Evolutionary conservation across 805 yeast species (phyloP).

Genomic region (Myxozyma nipponensis): DNA sequence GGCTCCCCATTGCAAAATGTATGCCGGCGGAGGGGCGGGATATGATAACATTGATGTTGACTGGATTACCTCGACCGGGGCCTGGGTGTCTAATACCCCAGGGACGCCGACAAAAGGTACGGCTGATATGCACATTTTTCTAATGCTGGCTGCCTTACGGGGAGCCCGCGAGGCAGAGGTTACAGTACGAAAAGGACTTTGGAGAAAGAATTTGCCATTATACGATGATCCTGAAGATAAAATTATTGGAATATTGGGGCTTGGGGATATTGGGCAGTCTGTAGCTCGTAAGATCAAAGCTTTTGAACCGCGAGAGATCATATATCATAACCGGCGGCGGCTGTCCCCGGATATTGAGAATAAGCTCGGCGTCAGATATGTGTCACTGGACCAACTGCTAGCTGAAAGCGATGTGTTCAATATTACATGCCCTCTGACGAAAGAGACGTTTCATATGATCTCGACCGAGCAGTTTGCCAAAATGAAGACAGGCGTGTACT

Average conservation of each 20-base stretch:
- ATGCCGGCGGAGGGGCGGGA: constrained; percentile 48
- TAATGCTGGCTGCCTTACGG: constrained; percentile 51
- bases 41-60: constrained; percentile 51
- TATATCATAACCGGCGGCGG: constrained; percentile 48
- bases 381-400: constrained; percentile 48
- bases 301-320: constrained; percentile 50
- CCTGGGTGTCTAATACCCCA: constrained; percentile 54
- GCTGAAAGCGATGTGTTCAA: constrained; percentile 48
- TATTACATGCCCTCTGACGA: constrained; percentile 51
- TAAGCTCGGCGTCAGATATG: constrained; percentile 39
- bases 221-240: constrained; percentile 36
- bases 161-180: constrained; percentile 46
- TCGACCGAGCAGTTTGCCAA: constrained; percentile 44
- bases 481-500: constrained; percentile 52
- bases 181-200: constrained; percentile 44
- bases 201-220: constrained; percentile 37
- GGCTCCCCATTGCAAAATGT: constrained; percentile 42
- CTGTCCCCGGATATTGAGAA: constrained; percentile 48
- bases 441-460: constrained; percentile 50
- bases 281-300: constrained; percentile 50
- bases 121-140: constrained; percentile 53
- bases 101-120: constrained; percentile 52
- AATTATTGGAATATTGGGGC: constrained; percentile 55
- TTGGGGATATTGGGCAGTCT: constrained; percentile 62
- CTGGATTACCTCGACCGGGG: constrained; percentile 41